A percentile compares a stretch with the other conserved stretches of the same genome.
Conservation (phyloP, 768 basidiomycete species). For the Collybia nuda region DNA sequence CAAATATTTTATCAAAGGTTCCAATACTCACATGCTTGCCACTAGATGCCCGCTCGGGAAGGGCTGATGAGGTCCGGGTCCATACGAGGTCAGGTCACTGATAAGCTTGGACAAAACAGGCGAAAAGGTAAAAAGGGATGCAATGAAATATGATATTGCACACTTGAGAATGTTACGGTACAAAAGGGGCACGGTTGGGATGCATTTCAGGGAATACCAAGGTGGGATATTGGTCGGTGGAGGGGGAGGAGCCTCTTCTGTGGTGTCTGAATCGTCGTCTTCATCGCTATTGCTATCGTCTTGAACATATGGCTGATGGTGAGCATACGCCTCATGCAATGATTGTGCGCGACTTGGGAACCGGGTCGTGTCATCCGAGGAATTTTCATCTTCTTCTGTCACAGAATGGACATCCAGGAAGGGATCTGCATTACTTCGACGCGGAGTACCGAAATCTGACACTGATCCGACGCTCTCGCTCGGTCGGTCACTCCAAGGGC, state of each 20-base stretch:
- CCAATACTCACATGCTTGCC: constrained; percentile 77
- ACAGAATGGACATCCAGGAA: constrained; percentile 9
- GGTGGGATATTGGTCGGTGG: constrained; percentile 3
- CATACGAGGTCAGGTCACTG: constrained; percentile 54
- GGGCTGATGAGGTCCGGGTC: constrained; percentile 50
- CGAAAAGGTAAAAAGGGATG: constrained; percentile 90
- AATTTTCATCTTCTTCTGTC: constrained; percentile 1
- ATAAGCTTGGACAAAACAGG: constrained; percentile 71
- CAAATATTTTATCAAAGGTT: neutral
- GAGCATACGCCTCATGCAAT: neutral
- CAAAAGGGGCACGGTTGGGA: constrained; percentile 45
- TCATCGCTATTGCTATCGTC: constrained; percentile 12
- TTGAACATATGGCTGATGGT: neutral
- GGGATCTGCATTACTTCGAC: constrained; percentile 9
- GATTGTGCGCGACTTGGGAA: neutral
- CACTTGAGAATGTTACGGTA: constrained; percentile 87
- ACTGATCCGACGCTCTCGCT: neutral
- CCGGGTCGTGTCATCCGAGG: neutral
- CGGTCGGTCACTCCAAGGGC: neutral
- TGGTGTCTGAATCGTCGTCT: constrained; percentile 17
- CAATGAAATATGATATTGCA: constrained; percentile 85
- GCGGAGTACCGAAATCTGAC: neutral
- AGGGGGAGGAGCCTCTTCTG: constrained; percentile 5
- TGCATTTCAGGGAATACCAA: constrained; percentile 16
- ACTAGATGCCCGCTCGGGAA: constrained; percentile 88